phyloP scores from a whole-genome alignment of 768 basidiomycete species.

The Kwoniella europaea region DNA sequence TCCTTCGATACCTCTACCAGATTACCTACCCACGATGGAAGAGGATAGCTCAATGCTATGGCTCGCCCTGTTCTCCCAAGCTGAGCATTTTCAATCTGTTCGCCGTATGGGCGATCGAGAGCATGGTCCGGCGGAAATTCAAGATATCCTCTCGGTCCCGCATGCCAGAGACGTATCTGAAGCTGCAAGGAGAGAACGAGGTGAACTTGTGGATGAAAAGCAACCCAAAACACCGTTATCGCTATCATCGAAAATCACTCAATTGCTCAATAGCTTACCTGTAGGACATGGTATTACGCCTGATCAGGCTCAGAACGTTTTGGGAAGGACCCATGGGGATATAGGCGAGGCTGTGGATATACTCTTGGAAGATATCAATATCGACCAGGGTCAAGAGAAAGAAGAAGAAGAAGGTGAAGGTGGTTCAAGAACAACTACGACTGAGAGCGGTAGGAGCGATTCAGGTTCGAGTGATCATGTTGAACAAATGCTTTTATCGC shows the following conservation, averaged over 20 bases:
- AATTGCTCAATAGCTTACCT: slow-evolving; percentile 36
- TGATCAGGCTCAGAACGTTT: slow-evolving; percentile 21
- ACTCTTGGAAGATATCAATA: slow-evolving; percentile 37
- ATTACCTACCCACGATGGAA: slow-evolving; percentile 35
- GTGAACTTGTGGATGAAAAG: slow-evolving; percentile 25
- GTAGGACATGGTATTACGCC: slow-evolving; percentile 30
- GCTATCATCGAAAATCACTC: not conserved
- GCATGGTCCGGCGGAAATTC: slow-evolving; percentile 45
- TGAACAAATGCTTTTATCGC: slow-evolving; percentile 21
- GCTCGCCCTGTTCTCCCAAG: slow-evolving; percentile 50
- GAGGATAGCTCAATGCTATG: slow-evolving; percentile 48
- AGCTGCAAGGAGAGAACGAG: slow-evolving; percentile 32
- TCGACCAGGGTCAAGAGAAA: not conserved
- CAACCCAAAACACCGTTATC: slow-evolving; percentile 1
- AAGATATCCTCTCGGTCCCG: slow-evolving; percentile 44
- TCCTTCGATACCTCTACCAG: slow-evolving; percentile 20
- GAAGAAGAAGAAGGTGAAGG: slow-evolving; percentile 4
- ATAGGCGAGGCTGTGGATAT: slow-evolving; percentile 46
- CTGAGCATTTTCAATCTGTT: slow-evolving; percentile 48
- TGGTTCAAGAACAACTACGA: not conserved
- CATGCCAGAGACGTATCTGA: slow-evolving; percentile 42
- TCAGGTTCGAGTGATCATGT: slow-evolving; percentile 25
- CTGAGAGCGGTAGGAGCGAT: not conserved
- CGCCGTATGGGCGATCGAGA: slow-evolving; percentile 45
- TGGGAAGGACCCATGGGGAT: slow-evolving; percentile 38